Percentiles rank a stretch among this genome's conserved stretches.
These are phyloP conservation scores for Diaporthe amygdali DNA, from an alignment of 2,329 filamentous ascomycete species.

Conservation along the genomic window DNA sequence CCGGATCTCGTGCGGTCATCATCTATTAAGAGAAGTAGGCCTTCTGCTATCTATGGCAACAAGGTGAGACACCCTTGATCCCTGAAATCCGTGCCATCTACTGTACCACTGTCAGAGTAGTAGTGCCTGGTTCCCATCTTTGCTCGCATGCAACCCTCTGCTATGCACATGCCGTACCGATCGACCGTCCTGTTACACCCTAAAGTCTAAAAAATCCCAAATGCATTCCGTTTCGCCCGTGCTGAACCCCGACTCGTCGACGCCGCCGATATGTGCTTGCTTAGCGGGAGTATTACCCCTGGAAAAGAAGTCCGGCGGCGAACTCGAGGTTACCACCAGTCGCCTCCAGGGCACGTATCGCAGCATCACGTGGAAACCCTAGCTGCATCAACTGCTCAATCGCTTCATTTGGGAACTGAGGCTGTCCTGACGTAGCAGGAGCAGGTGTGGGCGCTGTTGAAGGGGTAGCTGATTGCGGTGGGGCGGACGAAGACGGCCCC, in stretches of 20 bases:
- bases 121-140: neutral
- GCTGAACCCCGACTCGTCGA: slow-evolving; percentile 23
- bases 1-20: neutral
- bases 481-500: slow-evolving; percentile 31
- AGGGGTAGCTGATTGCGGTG: slow-evolving; percentile 32
- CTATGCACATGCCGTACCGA: slow-evolving; percentile 23
- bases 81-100: neutral
- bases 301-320: slow-evolving; percentile 81
- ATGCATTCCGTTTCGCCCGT: slow-evolving; percentile 15
- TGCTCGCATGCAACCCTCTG: slow-evolving; percentile 11
- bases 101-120: neutral
- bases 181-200: neutral
- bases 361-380: slow-evolving; percentile 78
- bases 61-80: neutral
- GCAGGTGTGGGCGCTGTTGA: slow-evolving; percentile 27
- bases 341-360: slow-evolving; percentile 80
- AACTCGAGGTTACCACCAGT: slow-evolving; percentile 86
- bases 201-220: neutral
- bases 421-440: slow-evolving; percentile 26
- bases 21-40: slow-evolving; percentile 14
- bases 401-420: slow-evolving; percentile 63
- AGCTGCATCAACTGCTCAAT: slow-evolving; percentile 79
- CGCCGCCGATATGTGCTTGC: neutral
- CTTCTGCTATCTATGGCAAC: slow-evolving; percentile 4
- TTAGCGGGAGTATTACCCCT: slow-evolving; percentile 40